A percentile compares a stretch with the other conserved stretches of the same genome.
Evolutionary conservation across 306 rosid species (phyloP).

Genomic region (Styphnolobium japonicum): DNA sequence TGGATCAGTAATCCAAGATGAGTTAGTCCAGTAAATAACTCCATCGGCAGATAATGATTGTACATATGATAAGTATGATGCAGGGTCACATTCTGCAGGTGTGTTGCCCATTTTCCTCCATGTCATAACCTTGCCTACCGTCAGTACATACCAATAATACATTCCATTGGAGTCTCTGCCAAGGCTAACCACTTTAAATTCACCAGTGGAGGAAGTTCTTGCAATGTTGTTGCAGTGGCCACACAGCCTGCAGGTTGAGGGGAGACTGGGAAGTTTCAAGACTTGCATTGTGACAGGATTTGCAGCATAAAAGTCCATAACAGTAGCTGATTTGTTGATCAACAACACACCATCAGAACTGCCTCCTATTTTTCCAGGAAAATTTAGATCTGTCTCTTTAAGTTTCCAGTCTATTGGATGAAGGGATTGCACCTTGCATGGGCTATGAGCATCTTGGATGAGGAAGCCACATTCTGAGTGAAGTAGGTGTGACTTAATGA

Average conservation of each 20-base stretch:
- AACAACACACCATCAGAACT: slow-evolving; percentile 18
- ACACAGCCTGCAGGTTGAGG: neutral
- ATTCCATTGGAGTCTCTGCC: neutral
- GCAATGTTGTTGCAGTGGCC: slow-evolving; percentile 5
- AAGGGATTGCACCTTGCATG: neutral
- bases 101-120: slow-evolving; percentile 4
- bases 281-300: slow-evolving; percentile 2
- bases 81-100: neutral
- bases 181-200: slow-evolving; percentile 16
- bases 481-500: slow-evolving; percentile 8
- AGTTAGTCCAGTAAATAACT: slow-evolving; percentile 2
- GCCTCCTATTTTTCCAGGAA: slow-evolving; percentile 13
- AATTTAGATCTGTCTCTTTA: neutral
- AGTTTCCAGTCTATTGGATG: neutral
- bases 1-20: slow-evolving; percentile 6
- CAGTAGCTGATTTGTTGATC: neutral
- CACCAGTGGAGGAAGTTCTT: slow-evolving; percentile 13
- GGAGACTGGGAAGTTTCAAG: neutral
- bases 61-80: neutral
- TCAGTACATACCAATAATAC: neutral
- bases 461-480: neutral
- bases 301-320: neutral
- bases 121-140: neutral
- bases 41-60: slow-evolving; percentile 19
- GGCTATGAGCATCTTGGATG: neutral